Evolutionary conservation across 176 grass and related monocot genomes (phyloP).

Genomic region (Bothriochloa decipiens): DNA sequence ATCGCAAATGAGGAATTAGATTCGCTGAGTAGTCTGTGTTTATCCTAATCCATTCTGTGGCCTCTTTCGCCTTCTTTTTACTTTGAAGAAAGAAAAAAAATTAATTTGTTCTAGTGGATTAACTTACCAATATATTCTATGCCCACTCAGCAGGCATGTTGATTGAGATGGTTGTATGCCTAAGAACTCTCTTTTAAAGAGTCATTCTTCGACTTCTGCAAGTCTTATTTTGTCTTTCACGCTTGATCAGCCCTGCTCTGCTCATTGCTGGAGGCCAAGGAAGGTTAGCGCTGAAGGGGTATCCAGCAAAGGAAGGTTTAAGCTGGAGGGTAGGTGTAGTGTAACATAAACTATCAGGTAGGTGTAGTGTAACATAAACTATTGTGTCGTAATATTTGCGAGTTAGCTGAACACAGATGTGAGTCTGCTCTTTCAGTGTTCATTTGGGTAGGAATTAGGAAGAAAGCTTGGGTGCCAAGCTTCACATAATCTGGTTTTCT

Average conservation of each 20-base stretch:
- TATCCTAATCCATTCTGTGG: conserved; percentile 44
- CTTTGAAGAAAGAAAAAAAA: conserved; percentile 20
- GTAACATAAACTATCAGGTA: conserved; percentile 8
- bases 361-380: conserved; percentile 14
- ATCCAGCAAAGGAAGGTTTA: conserved; percentile 17
- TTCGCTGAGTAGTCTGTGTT: conserved; percentile 49
- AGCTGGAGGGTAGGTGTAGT: conserved; percentile 25
- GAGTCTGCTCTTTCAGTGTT: conserved; percentile 20
- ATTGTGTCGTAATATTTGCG: conserved; percentile 4
- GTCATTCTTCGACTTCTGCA: not conserved
- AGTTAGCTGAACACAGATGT: conserved; percentile 31
- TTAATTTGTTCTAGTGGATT: conserved; percentile 47
- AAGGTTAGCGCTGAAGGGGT: conserved; percentile 7
- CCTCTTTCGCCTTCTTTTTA: conserved; percentile 36
- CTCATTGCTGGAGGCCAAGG: not conserved
- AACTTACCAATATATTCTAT: conserved; percentile 53
- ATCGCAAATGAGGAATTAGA: conserved; percentile 50
- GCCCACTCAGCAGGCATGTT: conserved; percentile 40
- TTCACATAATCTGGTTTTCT: not conserved
- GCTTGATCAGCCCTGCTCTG: conserved; percentile 6
- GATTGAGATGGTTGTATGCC: conserved; percentile 46
- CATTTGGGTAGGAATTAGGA: conserved; percentile 19
- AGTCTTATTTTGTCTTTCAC: not conserved
- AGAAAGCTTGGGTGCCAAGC: not conserved
- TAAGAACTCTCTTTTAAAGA: conserved; percentile 35